Base-by-base conservation (phyloP, 768 basidiomycete genomes). In the Boletus vermiculosoides region DNA sequence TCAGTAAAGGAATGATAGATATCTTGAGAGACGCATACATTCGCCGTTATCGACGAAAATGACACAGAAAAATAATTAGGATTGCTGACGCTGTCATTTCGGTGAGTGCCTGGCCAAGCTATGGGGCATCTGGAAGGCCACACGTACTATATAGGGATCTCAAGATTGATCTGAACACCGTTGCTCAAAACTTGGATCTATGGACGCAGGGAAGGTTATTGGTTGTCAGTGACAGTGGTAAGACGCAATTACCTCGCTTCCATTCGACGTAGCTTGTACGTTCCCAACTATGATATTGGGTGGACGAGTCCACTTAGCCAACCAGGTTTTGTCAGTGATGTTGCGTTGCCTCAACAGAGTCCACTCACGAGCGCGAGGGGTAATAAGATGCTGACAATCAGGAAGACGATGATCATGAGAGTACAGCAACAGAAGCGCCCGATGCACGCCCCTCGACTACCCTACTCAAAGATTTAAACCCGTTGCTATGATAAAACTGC, bases 401-500 rank as follows among this genome's bases (percentile, higher is more conserved):
- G 65, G 68, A 93, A 83, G 37, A 90, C 53, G 12, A 75, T 63
- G 16, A 83, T 82, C 79, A 92, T 78, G 22, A 92, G 48, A 13
- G 86, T 85, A 72, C 91, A 94, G 64, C 85, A 90, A 70, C 82
- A 87, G 71, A 92, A 87, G 61, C 91, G 73, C 51, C 86, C 84
- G 39, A 83, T 69, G 67, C 85, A 87, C 20, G 83, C 69, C 30
- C 74, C 78, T 55, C 86, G 74, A 52, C 84, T 75, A 16, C 89
- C 88, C 86, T 88, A 45, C 13, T 5, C 36, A 18, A 45, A 44
- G 12, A 42, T 63, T 18, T 42, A 44, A 11, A 36, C n/a, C 9
- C 1, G 22, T 44, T 11, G 22, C 9, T 10, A 37, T 8, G 50
- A 10, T 33, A 42, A 16, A 48, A 45, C 13, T 42, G 28, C 45